Conservation (phyloP, 169 alveolate genomes). For the Prorocentrum cordatum region DNA sequence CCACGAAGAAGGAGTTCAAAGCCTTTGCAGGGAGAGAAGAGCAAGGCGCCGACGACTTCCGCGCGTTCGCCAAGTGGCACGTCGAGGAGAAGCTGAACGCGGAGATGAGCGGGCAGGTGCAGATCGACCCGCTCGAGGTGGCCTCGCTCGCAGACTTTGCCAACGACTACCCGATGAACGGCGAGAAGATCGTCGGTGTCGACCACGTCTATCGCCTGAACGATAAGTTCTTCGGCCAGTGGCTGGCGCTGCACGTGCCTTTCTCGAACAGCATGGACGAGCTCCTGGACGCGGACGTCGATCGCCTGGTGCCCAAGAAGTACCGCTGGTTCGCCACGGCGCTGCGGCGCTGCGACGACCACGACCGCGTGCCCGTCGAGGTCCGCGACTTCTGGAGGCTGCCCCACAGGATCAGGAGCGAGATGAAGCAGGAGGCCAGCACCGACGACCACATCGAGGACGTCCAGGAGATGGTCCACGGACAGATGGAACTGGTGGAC, state of each 20-base stretch:
- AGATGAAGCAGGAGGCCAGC: not conserved
- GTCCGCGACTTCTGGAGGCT: not conserved
- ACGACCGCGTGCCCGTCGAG: no score
- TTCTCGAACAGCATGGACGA: not conserved
- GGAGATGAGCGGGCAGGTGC: no score
- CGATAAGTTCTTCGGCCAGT: not conserved
- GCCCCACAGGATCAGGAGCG: not conserved
- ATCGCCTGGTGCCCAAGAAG: not conserved
- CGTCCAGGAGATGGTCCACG: not conserved
- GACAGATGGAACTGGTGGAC: not conserved
- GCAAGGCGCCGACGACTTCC: no score
- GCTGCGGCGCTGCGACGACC: not conserved
- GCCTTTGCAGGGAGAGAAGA: no score
- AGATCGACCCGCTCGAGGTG: no score
- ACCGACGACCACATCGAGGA: not conserved
- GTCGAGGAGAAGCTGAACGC: no score
- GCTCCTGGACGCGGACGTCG: not conserved
- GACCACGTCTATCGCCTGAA: not conserved
- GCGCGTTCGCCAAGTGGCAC: no score
- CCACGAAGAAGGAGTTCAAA: no score
- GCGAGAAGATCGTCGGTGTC: conserved; percentile 10
- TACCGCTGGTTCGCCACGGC: not conserved
- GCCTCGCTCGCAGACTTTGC: no score
- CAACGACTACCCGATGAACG: not conserved
- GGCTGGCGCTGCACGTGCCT: conserved; percentile 11